Conservation (phyloP, 768 basidiomycete genomes). For the Russula emetica region DNA sequence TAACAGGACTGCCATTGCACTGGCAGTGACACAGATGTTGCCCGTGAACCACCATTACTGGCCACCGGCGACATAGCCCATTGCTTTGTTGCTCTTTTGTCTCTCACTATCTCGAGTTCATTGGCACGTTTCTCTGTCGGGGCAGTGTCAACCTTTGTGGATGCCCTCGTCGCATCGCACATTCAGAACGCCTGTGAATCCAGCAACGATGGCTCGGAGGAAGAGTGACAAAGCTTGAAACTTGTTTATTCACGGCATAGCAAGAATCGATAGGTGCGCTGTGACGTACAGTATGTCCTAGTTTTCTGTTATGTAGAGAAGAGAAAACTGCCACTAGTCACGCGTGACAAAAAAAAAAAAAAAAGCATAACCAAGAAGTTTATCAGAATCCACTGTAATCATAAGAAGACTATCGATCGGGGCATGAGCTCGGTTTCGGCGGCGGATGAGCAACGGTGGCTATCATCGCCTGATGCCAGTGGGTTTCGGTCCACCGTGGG, state of each 20-base stretch:
- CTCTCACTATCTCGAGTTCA: background rate
- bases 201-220: background rate
- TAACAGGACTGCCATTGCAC: no score
- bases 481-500: background rate
- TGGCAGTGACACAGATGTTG: no score
- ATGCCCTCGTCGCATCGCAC: background rate
- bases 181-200: background rate
- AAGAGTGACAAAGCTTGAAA: background rate
- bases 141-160: background rate
- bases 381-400: background rate
- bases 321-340: background rate
- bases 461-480: background rate
- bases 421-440: background rate
- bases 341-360: background rate
- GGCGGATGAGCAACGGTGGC: background rate
- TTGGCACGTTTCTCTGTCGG: background rate
- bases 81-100: background rate
- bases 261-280: background rate
- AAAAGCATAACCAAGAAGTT: no score
- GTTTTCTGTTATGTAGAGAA: background rate
- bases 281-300: background rate
- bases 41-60: no score
- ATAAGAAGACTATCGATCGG: background rate
- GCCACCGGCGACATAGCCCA: no score
- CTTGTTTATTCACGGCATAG: background rate